Conservation (phyloP, 148 eudicot species). For the Rhododendron simsii region DNA sequence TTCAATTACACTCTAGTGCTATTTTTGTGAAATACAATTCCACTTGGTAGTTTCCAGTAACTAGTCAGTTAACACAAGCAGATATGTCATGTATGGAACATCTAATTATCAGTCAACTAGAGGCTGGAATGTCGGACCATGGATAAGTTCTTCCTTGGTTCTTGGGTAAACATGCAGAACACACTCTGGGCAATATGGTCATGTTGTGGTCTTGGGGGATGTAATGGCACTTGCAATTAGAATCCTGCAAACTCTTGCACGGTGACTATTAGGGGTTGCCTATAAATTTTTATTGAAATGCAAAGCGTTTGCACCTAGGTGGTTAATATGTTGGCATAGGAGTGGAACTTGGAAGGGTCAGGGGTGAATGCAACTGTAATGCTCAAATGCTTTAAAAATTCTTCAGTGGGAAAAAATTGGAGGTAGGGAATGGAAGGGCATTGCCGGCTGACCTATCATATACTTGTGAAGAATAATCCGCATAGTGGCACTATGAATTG, state of each 20-base stretch:
- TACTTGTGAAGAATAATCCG: background rate
- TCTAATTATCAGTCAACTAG: background rate
- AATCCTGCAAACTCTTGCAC: background rate
- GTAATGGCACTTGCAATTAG: background rate
- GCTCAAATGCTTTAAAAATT: background rate
- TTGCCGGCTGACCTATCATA: background rate
- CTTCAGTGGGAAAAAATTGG: background rate
- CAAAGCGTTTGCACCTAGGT: background rate
- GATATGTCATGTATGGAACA: background rate
- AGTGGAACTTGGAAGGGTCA: background rate
- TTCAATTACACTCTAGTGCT: background rate
- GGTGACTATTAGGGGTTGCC: background rate
- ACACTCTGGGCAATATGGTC: background rate
- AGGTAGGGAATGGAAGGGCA: background rate
- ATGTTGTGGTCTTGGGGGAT: background rate
- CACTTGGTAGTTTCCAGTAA: background rate
- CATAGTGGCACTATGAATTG: background rate
- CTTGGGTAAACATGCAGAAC: background rate
- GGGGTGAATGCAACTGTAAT: background rate
- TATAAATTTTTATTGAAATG: background rate
- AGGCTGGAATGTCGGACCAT: background rate
- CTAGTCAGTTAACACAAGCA: background rate
- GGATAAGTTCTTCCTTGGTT: background rate
- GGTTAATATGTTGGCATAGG: background rate
- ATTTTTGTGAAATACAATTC: background rate